Evolutionary conservation across 805 yeast species (phyloP), one percentile per base, ranked within the genome.

Genomic region (Phaffomyces opuntiae): DNA sequence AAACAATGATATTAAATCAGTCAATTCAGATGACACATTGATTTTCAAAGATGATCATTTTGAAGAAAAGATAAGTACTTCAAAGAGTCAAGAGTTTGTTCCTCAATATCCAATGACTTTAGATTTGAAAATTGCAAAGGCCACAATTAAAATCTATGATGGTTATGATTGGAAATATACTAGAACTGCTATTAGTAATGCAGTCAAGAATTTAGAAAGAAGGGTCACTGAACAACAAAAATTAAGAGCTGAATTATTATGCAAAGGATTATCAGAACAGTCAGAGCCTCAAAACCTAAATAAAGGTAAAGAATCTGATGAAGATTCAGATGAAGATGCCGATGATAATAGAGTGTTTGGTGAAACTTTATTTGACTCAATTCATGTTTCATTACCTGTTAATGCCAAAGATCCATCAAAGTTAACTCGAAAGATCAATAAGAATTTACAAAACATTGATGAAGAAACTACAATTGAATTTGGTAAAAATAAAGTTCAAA

Each of bases 161-260:
- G 99, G 99, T 0, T 93, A 82, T 59, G 98, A 93, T 55, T 89
- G 97, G 95, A 75, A 75, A 45, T 77, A 78, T 38, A 88, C 98
- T 0, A 73, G 95, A 47, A 70, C 69, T 24, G 70, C 81, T 0
- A 81, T 93, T 27, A 67, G 70, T 11, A 75, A 73, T n/a, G 84
- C 87, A 0, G 81, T 90, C 0, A 75, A 74, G 44, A 65, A 75
- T 11, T 75, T 87, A 8, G 88, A 83, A 52, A 67, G 63, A 7
- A 70, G 67, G 37, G 81, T 75, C 3, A 53, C 38, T 55, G 56
- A 54, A 32, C 49, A 50, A 29, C 52, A 45, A 31, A 48, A 41
- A 41, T 16, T 32, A 33, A 37, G 39, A 33, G 49, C 48, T 33
- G 46, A 42, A 31, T 27, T 47, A 29, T 8, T 36, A 7, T 29